These are phyloP conservation scores for Penicillium sp. DNA, from an alignment of 2,329 filamentous ascomycete species.

Conservation along the genomic window DNA sequence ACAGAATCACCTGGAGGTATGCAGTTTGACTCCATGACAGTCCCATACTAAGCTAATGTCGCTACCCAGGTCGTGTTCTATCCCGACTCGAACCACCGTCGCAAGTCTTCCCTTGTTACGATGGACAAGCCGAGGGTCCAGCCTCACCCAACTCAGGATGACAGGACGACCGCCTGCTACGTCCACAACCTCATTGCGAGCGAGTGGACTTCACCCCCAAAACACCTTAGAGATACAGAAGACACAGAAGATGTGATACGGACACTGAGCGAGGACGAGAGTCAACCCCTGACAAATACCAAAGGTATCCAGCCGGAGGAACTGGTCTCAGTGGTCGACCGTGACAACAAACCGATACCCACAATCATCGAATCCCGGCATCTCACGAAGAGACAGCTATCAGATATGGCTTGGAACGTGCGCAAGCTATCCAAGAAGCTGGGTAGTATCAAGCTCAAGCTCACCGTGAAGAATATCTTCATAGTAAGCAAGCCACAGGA, in stretches of 20 bases:
- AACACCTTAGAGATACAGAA: conserved; percentile 9
- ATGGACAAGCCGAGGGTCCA: conserved; percentile 41
- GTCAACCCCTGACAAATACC: conserved; percentile 18
- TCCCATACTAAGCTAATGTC: background rate
- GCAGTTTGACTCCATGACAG: background rate
- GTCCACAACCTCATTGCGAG: conserved; percentile 57
- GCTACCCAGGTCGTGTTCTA: conserved; percentile 55
- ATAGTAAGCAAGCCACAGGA: conserved; percentile 92
- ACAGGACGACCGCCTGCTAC: conserved; percentile 55
- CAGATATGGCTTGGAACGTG: conserved; percentile 96
- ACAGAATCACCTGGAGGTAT: conserved; percentile 39
- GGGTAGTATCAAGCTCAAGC: conserved; percentile 75
- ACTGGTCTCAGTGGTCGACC: conserved; percentile 26
- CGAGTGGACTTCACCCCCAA: conserved; percentile 29
- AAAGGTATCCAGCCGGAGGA: conserved; percentile 23
- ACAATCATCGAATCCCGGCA: conserved; percentile 64
- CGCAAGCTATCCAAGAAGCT: conserved; percentile 83
- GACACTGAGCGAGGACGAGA: conserved; percentile 15
- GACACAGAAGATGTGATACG: conserved; percentile 16
- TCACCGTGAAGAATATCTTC: conserved; percentile 80
- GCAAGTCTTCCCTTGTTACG: conserved; percentile 59
- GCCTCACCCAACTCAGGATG: conserved; percentile 35
- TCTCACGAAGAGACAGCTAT: conserved; percentile 89
- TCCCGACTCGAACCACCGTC: conserved; percentile 51
- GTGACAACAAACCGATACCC: conserved; percentile 30